A percentile compares a stretch with the other conserved stretches of the same genome.
Conservation (phyloP, 345 rosid species). For the Garcia nutans region DNA sequence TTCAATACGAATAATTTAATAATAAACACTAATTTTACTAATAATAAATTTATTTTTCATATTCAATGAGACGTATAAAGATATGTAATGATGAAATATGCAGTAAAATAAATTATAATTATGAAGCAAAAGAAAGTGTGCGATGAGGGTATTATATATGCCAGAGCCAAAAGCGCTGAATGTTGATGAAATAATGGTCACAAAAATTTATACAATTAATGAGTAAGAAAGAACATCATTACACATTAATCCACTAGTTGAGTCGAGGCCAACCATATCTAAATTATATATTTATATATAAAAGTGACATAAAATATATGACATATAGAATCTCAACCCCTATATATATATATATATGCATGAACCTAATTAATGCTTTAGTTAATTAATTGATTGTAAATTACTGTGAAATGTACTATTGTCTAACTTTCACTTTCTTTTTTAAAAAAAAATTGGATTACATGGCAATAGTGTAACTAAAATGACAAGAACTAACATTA, state of each 20-base stretch:
- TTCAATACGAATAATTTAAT: too few relatives aligned
- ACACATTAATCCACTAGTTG: constrained; percentile 16
- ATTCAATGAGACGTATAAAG: background rate
- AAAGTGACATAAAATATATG: constrained; percentile 18
- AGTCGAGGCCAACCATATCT: constrained; percentile 14
- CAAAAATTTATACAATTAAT: constrained; percentile 5
- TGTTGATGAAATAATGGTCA: constrained; percentile 11
- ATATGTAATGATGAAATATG: constrained; percentile 5
- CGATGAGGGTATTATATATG: background rate
- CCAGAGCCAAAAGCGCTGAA: constrained; percentile 32
- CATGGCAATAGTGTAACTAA: too few relatives aligned
- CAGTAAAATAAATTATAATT: background rate
- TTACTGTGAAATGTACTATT: background rate
- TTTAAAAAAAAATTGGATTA: background rate
- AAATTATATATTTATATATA: background rate
- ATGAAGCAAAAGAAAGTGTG: constrained; percentile 19
- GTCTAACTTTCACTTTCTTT: background rate
- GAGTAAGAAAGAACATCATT: constrained; percentile 23
- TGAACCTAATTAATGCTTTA: background rate
- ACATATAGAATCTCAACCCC: constrained; percentile 17
- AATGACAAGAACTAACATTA: background rate
- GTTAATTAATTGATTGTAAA: background rate
- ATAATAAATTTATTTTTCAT: too few relatives aligned
- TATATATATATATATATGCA: background rate
- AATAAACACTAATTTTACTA: too few relatives aligned